phyloP scores from a whole-genome alignment of 1,139 yeast species.

The Kurtzmaniella quercitrusa region DNA sequence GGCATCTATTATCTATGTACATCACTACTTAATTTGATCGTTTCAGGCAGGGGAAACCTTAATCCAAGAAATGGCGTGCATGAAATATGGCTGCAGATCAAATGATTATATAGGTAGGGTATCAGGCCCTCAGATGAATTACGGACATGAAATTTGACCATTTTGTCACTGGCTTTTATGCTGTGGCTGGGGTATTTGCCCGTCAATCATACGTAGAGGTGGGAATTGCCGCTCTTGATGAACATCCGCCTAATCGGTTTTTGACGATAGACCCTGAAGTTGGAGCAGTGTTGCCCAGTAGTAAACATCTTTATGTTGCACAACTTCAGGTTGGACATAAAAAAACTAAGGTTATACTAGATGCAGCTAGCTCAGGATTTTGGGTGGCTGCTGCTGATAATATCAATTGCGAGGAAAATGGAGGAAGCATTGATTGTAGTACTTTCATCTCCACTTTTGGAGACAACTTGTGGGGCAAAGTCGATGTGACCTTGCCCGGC shows the following conservation, averaged over 20 bases:
- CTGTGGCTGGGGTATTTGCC: slow-evolving; percentile 3
- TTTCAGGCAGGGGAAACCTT: neutral
- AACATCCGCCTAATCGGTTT: neutral
- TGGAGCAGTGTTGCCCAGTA: neutral
- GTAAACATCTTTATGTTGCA: slow-evolving; percentile 11
- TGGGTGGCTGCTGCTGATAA: slow-evolving; percentile 31
- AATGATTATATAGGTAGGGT: neutral
- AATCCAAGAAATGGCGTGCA: neutral
- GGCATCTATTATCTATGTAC: neutral
- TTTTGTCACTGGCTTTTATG: neutral
- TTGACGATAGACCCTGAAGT: neutral
- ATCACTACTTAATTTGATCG: neutral
- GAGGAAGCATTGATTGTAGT: slow-evolving; percentile 27
- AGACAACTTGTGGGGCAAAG: slow-evolving; percentile 54
- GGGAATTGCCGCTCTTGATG: neutral
- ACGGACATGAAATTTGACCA: neutral
- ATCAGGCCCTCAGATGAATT: neutral
- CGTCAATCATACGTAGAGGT: slow-evolving; percentile 13
- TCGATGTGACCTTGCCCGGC: slow-evolving; percentile 30
- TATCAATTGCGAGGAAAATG: slow-evolving; percentile 19
- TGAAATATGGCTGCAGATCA: neutral
- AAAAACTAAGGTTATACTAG: slow-evolving; percentile 25
- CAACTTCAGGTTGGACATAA: slow-evolving; percentile 32
- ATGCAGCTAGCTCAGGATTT: slow-evolving; percentile 43
- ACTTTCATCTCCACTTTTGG: slow-evolving; percentile 29